Percentiles rank a stretch among this genome's conserved stretches.
These are phyloP conservation scores for Triticum turgidum DNA, from an alignment of 176 grass and related monocot species.

Conservation along the genomic window DNA sequence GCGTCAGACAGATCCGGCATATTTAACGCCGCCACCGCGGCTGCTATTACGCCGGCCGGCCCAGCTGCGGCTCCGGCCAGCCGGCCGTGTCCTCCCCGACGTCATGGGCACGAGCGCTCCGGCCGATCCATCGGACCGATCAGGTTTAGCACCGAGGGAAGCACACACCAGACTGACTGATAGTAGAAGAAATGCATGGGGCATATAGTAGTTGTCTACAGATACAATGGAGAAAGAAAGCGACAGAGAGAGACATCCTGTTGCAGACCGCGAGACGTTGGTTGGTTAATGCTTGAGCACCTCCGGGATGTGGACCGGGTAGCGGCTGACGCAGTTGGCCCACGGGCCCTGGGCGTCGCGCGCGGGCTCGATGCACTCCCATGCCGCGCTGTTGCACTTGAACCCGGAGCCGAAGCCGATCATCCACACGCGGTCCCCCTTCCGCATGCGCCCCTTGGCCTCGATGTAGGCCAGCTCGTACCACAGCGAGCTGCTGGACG, in stretches of 20 bases:
- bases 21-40: slow-evolving; percentile 20
- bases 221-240: neutral
- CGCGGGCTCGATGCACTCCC: slow-evolving; percentile 60
- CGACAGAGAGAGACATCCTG: neutral
- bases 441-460: slow-evolving; percentile 61
- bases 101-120: neutral
- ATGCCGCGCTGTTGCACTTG: slow-evolving; percentile 95
- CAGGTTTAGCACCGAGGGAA: neutral
- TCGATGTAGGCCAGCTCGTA: slow-evolving; percentile 92
- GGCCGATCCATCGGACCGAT: neutral
- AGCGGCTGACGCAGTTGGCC: slow-evolving; percentile 44
- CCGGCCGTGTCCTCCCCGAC: neutral
- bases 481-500: slow-evolving; percentile 86
- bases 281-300: slow-evolving; percentile 30
- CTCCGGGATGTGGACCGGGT: slow-evolving; percentile 57
- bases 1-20: slow-evolving; percentile 27
- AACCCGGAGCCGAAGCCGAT: slow-evolving; percentile 85
- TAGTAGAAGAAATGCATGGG: neutral
- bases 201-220: neutral
- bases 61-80: neutral
- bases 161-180: neutral
- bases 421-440: slow-evolving; percentile 78
- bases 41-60: slow-evolving; percentile 3
- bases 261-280: neutral
- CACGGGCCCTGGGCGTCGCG: slow-evolving; percentile 44